Conservation (phyloP, 441 rosid species). For the Gossypium trilobum region DNA sequence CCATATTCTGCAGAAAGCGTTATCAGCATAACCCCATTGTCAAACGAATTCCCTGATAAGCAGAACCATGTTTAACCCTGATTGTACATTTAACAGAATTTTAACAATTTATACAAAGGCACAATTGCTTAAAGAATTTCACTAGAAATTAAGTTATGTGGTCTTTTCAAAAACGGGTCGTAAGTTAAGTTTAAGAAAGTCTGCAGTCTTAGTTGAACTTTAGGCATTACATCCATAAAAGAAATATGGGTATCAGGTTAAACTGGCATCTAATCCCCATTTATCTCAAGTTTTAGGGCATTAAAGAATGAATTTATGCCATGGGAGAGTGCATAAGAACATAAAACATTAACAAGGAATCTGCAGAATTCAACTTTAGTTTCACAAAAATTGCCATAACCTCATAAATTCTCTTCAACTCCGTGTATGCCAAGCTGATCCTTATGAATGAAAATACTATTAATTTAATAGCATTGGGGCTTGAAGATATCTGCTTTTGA, state of each 20-base stretch:
- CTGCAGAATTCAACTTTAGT: neutral
- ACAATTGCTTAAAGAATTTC: neutral
- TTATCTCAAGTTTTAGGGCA: neutral
- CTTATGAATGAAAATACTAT: slow-evolving; percentile 54
- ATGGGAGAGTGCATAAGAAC: neutral
- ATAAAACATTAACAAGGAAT: neutral
- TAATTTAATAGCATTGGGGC: slow-evolving; percentile 53
- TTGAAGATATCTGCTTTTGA: slow-evolving; percentile 68
- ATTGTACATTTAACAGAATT: too few species aligned
- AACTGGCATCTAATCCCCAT: neutral
- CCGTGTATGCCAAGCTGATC: slow-evolving; percentile 60
- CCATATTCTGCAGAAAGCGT: neutral
- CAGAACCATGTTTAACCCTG: neutral
- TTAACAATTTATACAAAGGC: neutral
- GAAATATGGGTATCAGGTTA: neutral
- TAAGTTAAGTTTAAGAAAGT: neutral
- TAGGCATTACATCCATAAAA: neutral
- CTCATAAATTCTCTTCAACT: slow-evolving; percentile 60
- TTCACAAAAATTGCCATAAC: slow-evolving; percentile 25
- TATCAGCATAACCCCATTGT: neutral
- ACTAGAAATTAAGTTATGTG: too few species aligned
- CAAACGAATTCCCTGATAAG: neutral
- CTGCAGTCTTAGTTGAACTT: neutral
- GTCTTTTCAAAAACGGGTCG: neutral
- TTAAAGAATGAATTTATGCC: neutral